Evolutionary conservation across 768 basidiomycete genomes (phyloP), one percentile per base, ranked within the genome.

Genomic region (Lentinula edodes): DNA sequence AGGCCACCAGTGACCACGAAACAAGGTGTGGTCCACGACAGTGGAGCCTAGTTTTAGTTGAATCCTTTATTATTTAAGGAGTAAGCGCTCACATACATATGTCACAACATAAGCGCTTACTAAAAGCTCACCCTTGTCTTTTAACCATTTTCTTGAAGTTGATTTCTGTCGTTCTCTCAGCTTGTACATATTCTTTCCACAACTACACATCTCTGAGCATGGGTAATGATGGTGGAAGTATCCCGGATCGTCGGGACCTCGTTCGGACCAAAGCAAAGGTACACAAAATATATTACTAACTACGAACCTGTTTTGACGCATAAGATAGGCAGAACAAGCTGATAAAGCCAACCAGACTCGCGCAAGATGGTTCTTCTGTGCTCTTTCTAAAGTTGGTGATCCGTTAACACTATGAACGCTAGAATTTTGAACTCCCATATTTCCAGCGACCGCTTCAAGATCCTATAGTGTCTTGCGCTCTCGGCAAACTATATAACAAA

Each of bases 401-500:
- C 13, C 8, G 10, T 23, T 7, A 20, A 18, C 28, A 28, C 3
- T 28, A 28, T 3, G 28, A 28, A 28, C 28, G 28, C 4, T 35
- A 23, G 9, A 9, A 13, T 32, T 18, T 39, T 43, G 7, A 34
- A 3, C 20, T 36, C 45, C 61, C 45, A 41, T 18, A 18, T 28
- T 6, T 20, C 4, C 56, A 95, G 93, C 83, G 84, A 58, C 88
- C 87, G n/a, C 80, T 98, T 1, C 86, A 88, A 68, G 87, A 92
- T 62, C 97, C 97, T 0, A 79, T 98, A 5, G 97, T 98, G 0
- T 88, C 95, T 0, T 96, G 94, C 74, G 87, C 87, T 0, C 80
- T 98, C 0, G 97, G 97, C 10, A 96, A 95, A 72, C 78, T 99
- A 0, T 98, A 98, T 72, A 99, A 98, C 75, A 97, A 96, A 70